A percentile compares a stretch with the other conserved stretches of the same genome.
Evolutionary conservation across 192 early-diverging fungal genomes (phyloP).

Genomic region (Linderina pennispora): DNA sequence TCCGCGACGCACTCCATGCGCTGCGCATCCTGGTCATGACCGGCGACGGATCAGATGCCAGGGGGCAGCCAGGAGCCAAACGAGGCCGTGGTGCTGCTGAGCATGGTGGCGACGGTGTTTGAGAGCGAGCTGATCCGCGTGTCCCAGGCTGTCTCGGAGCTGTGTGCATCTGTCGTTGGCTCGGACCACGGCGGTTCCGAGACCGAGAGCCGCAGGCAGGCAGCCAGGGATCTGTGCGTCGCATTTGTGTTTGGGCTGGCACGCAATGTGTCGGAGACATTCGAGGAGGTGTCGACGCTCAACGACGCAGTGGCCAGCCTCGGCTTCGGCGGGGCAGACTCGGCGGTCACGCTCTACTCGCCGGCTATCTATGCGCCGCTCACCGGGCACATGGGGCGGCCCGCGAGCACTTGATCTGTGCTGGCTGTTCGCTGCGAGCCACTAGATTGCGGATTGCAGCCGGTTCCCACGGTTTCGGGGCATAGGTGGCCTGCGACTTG

Average conservation of each 20-base stretch:
- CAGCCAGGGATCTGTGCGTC: constrained; percentile 11
- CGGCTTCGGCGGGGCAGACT: constrained; percentile 7
- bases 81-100: constrained; percentile 18
- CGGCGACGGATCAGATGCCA: constrained; percentile 11
- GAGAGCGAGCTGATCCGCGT: constrained; percentile 34
- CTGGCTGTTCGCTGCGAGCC: no score
- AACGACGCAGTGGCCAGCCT: constrained; percentile 6
- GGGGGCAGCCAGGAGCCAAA: background rate
- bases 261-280: constrained; percentile 36
- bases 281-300: constrained; percentile 34
- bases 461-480: no score
- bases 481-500: no score
- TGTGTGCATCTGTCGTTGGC: constrained; percentile 3
- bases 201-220: background rate
- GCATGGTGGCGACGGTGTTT: constrained; percentile 31
- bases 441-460: no score
- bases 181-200: background rate
- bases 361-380: constrained; percentile 11
- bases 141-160: constrained; percentile 8
- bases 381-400: no score
- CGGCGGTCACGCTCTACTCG: constrained; percentile 19
- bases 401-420: no score
- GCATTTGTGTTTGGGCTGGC: constrained; percentile 42
- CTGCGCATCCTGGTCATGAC: constrained; percentile 41
- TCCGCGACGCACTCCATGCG: constrained; percentile 37